Base-by-base conservation (phyloP, 1,284 basidiomycete species). In the Somion occarium region DNA sequence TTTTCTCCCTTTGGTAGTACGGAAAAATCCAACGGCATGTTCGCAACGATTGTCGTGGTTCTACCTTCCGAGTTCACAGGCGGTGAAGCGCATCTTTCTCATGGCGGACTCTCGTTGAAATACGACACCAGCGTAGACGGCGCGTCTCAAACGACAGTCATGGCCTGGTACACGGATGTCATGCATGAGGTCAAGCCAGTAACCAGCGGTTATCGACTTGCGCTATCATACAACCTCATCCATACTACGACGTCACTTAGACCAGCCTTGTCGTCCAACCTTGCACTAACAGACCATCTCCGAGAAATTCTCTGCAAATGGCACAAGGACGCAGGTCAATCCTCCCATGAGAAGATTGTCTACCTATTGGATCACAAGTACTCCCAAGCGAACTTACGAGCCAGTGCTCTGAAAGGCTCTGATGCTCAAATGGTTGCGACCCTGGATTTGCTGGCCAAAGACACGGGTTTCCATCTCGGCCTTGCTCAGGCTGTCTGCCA, bases 91-190 rank as follows among this genome's bases (percentile, higher is more conserved):
- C 67, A 71, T 49, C 52, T 76, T 2, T 68, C 69, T 0, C 73
- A 76, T 56, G 62, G 62, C 1, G 52, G 53, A 9, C 51, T 56
- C 7, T 62, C 59, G 11, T 57, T 64, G 44, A 58, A 63, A 5
- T 62, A 72, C 52, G 69, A 76, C 55, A 61, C 67, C 22, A 56
- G 68, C 2, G 19, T 52, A 5, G 50, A 55, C 22, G 68, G 67
- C 23, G 49, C 62, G 3, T 52, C 61, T 7, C 56, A 61, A 2
- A 74, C 72, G 0, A 61, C 67, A 3, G 63, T 75, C 7, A 57
- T 76, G 15, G 66, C 74, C 2, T 78, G 75, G 74, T 79, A 76
- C 56, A 74, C 71, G 9, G 74, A 76, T 52, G 74, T 76, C 44
- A 60, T 59, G 19, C 73, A 76, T 55, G 72, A 73, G 59, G 65